Base-by-base conservation (phyloP, 2,329 filamentous ascomycete species). In the Amauroascus niger region DNA sequence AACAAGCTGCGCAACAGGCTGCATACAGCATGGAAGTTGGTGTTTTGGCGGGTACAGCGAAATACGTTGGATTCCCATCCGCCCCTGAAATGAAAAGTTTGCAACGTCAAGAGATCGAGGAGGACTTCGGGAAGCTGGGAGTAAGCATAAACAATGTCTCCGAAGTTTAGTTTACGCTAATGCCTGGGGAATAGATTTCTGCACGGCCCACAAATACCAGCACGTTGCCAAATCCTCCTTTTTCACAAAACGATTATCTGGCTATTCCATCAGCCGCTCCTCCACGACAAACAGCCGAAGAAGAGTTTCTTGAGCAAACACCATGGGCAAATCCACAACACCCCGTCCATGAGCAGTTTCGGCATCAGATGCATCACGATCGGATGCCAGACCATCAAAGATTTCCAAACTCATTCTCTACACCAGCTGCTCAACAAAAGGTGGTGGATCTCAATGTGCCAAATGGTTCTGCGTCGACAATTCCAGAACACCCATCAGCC, bases 21-120 rank as follows among this genome's bases (percentile, higher is more conserved):
- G 86, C 90, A 45, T 97, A 97, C 73, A 97, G 95, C 67, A 87
- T 86, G 60, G 93, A 98, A 67, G 90, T 98, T 3, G 95, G 90
- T 0, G 82, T 96, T 26, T 74, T 98, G 54, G 84, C 90, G 5
- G 91, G 91, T 35, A 78, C 97, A 49, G 90, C 91, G 33, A 97
- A 96, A 71, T 90, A 96, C 67, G 84, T 95, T 64, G 93, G 93
- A 22, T 98, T 98, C 71, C 93, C 93, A 33, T 90, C 91, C 30
- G 93, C 90, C n/a, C 93, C 93, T 18, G 79, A 87, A 32, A 84
- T 98, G 70, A 77, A 77, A 55, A 79, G 86, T 40, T 86, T 87
- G 24, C 83, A 84, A 35, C 70, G 79, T 20, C 75, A 79, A 9
- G 88, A 96, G 64, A 71, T 93, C 45, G 88, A 95, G 53, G 85